Conservation (phyloP, 2,329 filamentous ascomycete genomes). For the Phyllosticta citriasiana region DNA sequence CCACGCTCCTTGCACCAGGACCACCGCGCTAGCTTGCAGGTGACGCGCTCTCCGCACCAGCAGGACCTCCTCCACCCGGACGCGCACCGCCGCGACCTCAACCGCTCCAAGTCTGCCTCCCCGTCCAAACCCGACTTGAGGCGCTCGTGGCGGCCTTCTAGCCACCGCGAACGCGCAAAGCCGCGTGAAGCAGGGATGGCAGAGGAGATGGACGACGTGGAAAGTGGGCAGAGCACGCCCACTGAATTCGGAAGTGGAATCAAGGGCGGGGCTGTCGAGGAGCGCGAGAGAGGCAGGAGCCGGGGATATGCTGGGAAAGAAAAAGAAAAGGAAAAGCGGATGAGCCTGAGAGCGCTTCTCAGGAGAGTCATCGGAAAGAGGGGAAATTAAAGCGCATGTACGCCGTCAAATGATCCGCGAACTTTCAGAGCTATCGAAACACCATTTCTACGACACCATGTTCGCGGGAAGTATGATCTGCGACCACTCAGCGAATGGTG, state of each 20-base stretch:
- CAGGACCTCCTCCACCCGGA: not conserved
- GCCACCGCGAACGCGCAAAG: slow-evolving; percentile 17
- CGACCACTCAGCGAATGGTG: no score
- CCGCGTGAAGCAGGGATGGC: slow-evolving; percentile 18
- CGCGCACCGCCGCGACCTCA: not conserved
- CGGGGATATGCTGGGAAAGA: slow-evolving; percentile 14
- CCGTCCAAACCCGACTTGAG: not conserved
- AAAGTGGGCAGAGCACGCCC: slow-evolving; percentile 24
- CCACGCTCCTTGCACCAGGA: not conserved
- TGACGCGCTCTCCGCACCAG: not conserved
- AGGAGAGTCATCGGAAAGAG: slow-evolving; percentile 4
- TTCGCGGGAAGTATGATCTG: not conserved
- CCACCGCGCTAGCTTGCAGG: not conserved
- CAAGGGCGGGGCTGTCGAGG: slow-evolving; percentile 12
- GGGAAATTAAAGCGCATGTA: not conserved
- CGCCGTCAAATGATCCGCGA: not conserved
- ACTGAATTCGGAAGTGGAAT: slow-evolving; percentile 24
- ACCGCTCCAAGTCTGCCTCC: not conserved
- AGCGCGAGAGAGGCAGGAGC: slow-evolving; percentile 16
- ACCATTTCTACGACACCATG: not conserved
- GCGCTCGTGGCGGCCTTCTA: not conserved
- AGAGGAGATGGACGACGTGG: slow-evolving; percentile 15
- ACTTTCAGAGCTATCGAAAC: not conserved
- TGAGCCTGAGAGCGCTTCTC: slow-evolving; percentile 7
- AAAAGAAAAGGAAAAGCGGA: slow-evolving; percentile 7